Conservation (phyloP, 352 stramenopile species). For the Globisporangium alternatum region DNA sequence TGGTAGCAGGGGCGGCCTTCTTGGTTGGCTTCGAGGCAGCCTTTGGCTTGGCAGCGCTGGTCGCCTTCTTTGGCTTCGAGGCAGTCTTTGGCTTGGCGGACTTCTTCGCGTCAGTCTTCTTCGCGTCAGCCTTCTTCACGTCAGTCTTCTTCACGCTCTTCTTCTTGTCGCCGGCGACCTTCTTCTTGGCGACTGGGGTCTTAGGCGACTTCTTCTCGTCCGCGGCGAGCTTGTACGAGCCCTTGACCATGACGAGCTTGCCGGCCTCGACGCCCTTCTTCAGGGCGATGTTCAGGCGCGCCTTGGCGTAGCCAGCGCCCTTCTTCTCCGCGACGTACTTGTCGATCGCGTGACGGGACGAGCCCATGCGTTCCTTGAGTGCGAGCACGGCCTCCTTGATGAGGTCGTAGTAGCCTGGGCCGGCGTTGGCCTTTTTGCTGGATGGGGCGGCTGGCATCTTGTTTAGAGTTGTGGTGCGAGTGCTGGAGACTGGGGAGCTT, state of each 20-base stretch:
- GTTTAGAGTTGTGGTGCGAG: not conserved
- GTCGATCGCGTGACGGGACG: conserved; percentile 92
- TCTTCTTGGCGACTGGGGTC: conserved; percentile 23
- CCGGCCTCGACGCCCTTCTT: conserved; percentile 88
- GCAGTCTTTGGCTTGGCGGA: conserved; percentile 21
- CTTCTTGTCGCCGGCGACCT: conserved; percentile 22
- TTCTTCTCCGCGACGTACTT: conserved; percentile 91
- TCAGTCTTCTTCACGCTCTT: conserved; percentile 63
- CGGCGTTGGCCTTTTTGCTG: conserved; percentile 61
- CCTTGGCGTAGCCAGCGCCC: conserved; percentile 71
- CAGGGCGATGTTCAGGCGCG: conserved; percentile 86
- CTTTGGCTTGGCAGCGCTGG: conserved; percentile 21
- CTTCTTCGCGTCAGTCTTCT: conserved; percentile 65
- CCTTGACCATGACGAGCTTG: conserved; percentile 91
- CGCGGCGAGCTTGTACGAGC: conserved; percentile 92
- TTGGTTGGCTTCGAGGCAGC: conserved; percentile 18
- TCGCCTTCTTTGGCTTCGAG: conserved; percentile 35
- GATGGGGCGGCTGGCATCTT: conserved; percentile 48
- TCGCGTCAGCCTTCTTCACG: conserved; percentile 66
- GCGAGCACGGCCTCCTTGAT: conserved; percentile 91
- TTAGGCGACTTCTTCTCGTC: conserved; percentile 86
- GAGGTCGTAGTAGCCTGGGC: conserved; percentile 87
- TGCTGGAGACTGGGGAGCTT: conserved; percentile 14
- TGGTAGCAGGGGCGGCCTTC: conserved; percentile 28
- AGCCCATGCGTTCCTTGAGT: conserved; percentile 91